These are phyloP conservation scores for Paralagenidium karlingii DNA, from an alignment of 352 stramenopile species.

Conservation along the genomic window DNA sequence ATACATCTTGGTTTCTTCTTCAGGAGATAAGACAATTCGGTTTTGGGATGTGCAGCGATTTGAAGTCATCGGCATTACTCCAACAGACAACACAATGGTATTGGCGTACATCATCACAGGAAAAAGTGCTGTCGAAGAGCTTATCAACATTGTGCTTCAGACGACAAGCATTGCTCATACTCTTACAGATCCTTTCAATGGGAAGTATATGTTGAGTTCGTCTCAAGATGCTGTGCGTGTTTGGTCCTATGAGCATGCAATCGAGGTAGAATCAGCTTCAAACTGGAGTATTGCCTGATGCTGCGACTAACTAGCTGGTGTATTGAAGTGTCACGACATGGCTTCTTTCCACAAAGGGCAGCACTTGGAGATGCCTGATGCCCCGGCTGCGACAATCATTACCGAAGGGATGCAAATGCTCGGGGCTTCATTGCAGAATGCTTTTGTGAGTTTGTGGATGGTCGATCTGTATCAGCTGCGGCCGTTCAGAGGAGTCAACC, in stretches of 20 bases:
- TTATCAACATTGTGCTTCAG: constrained; percentile 8
- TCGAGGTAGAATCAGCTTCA: constrained; percentile 21
- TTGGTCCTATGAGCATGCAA: constrained; percentile 76
- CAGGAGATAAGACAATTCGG: constrained; percentile 59
- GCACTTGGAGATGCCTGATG: constrained; percentile 32
- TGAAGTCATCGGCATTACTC: constrained; percentile 61
- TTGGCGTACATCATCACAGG: constrained; percentile 4
- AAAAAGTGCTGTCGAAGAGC: neutral
- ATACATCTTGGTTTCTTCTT: constrained; percentile 73
- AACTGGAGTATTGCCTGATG: neutral
- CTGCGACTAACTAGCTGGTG: neutral
- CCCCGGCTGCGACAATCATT: constrained; percentile 60
- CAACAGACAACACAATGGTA: constrained; percentile 62
- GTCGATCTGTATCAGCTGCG: constrained; percentile 59
- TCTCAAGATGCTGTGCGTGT: constrained; percentile 65
- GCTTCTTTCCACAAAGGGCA: constrained; percentile 42
- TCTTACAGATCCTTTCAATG: constrained; percentile 54
- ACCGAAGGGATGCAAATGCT: constrained; percentile 76
- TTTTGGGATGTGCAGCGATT: constrained; percentile 84
- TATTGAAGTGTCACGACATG: constrained; percentile 56
- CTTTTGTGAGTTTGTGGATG: constrained; percentile 71
- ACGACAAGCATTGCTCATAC: constrained; percentile 78
- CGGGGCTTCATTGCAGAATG: constrained; percentile 65
- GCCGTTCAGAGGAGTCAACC: constrained; percentile 52
- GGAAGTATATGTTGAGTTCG: constrained; percentile 68